These are phyloP conservation scores for Botryotinia convoluta DNA, from an alignment of 2,329 filamentous ascomycete species.

Conservation along the genomic window DNA sequence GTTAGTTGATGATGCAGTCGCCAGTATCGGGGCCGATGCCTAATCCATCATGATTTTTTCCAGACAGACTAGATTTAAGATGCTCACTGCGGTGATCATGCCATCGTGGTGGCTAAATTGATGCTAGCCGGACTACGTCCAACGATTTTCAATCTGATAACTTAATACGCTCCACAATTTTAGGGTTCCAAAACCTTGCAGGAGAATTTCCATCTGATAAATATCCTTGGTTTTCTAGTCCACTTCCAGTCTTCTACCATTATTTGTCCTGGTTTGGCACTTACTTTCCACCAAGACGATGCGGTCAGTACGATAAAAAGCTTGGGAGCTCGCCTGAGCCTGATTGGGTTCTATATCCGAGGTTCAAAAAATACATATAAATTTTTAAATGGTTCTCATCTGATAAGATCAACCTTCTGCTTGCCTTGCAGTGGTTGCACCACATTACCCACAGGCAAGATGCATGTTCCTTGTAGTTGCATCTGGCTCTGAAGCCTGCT, in stretches of 20 bases:
- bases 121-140: neutral
- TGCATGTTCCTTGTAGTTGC: constrained; percentile 7
- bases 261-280: neutral
- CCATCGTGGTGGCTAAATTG: neutral
- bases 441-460: neutral
- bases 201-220: constrained; percentile 8
- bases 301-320: neutral
- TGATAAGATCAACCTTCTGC: constrained; percentile 1
- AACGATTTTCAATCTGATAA: constrained; percentile 16
- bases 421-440: neutral
- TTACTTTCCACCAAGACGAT: neutral
- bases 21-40: neutral
- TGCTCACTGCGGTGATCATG: neutral
- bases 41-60: neutral
- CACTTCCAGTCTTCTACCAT: neutral
- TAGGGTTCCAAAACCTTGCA: neutral
- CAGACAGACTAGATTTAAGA: neutral
- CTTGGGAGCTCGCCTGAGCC: neutral
- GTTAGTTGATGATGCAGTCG: neutral
- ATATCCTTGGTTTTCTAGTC: neutral
- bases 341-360: neutral
- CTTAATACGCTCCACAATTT: neutral
- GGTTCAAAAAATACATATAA: neutral
- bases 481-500: neutral
- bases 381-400: neutral